Evolutionary conservation across 768 basidiomycete genomes (phyloP).

Genomic region (Sporobolomyces pararoseus): DNA sequence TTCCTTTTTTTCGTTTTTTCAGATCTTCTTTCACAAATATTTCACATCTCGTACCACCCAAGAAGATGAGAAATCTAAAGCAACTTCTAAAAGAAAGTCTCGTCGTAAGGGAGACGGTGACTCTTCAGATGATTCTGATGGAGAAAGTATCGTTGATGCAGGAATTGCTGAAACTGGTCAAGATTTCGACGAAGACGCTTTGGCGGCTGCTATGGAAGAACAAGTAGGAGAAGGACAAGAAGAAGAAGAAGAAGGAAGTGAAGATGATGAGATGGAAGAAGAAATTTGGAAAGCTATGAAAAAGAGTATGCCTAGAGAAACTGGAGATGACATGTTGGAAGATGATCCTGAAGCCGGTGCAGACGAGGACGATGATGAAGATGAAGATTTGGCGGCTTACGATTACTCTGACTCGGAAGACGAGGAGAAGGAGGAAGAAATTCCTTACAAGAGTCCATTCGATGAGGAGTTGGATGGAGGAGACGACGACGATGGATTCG

Average conservation of each 20-base stretch:
- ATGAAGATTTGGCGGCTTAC: slow-evolving; percentile 26
- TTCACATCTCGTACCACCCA: slow-evolving; percentile 68
- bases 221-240: slow-evolving; percentile 3
- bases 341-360: slow-evolving; percentile 8
- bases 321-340: slow-evolving; percentile 26
- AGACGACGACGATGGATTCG: slow-evolving; percentile 40
- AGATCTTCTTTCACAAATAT: slow-evolving; percentile 89
- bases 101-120: slow-evolving; percentile 25
- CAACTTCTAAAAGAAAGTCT: slow-evolving; percentile 37
- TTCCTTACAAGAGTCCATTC: slow-evolving; percentile 41
- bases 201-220: slow-evolving; percentile 21
- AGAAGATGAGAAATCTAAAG: slow-evolving; percentile 49
- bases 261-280: slow-evolving; percentile 39
- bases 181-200: slow-evolving; percentile 17
- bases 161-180: slow-evolving; percentile 22
- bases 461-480: slow-evolving; percentile 36
- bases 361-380: slow-evolving; percentile 32
- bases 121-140: slow-evolving; percentile 17
- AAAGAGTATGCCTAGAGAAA: slow-evolving; percentile 35
- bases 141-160: slow-evolving; percentile 21
- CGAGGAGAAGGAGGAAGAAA: slow-evolving; percentile 16
- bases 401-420: slow-evolving; percentile 36
- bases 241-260: slow-evolving; percentile 33
- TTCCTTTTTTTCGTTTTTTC: too few relatives aligned
- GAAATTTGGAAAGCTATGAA: slow-evolving; percentile 45